Conservation (phyloP, 2,329 filamentous ascomycete genomes). For the Blastomyces emzantsi region DNA sequence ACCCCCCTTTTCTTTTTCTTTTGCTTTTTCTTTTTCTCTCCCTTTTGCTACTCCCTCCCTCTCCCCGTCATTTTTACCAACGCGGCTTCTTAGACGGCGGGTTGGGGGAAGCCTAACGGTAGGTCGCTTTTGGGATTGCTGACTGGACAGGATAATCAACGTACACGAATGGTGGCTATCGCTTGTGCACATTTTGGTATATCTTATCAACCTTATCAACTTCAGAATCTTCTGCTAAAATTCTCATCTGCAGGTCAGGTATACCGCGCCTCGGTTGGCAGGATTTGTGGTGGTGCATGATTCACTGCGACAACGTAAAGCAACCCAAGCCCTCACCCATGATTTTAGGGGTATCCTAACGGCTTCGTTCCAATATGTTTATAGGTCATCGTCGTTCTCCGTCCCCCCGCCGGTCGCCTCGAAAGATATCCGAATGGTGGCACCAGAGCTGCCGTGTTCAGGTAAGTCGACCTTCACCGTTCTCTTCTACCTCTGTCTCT, state of each 20-base stretch:
- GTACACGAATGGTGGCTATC: neutral
- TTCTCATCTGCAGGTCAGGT: neutral
- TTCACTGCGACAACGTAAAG: neutral
- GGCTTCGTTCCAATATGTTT: neutral
- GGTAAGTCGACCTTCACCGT: neutral
- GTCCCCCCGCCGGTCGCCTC: neutral
- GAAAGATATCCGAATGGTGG: neutral
- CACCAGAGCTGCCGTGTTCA: neutral
- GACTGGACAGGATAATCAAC: slow-evolving; percentile 9
- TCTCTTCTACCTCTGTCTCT: neutral
- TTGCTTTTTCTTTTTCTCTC: no score
- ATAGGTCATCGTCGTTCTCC: neutral
- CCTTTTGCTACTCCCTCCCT: neutral
- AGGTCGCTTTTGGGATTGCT: slow-evolving; percentile 15
- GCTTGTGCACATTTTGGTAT: neutral
- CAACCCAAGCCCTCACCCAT: neutral
- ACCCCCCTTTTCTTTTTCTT: neutral
- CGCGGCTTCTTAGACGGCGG: neutral
- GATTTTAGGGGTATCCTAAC: neutral
- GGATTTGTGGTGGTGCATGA: neutral
- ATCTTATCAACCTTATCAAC: neutral
- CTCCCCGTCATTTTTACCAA: neutral
- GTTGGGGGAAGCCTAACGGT: neutral
- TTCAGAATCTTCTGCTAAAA: neutral
- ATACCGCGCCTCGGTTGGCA: neutral